Base-by-base conservation (phyloP, 2,329 filamentous ascomycete genomes). In the Malbranchea cinnamomea region DNA sequence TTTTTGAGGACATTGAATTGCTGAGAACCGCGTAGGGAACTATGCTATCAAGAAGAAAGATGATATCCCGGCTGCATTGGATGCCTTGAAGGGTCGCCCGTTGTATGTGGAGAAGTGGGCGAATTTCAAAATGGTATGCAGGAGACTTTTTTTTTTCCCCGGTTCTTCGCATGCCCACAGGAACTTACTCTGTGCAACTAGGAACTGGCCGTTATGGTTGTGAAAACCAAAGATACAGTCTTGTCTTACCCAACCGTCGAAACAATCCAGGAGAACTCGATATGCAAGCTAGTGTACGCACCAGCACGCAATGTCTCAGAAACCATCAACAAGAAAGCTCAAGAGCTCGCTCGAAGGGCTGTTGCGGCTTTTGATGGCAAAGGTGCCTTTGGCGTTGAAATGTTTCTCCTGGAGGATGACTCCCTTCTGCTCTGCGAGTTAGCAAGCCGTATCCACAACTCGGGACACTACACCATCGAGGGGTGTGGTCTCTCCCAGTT, bases 391-490 rank as follows among this genome's bases (percentile, higher is more conserved):
- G 89, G 87, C 1, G 87, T 95, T 0, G 89, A 98, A 58, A 81
- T 95, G 74, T 98, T 98, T 57, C 57, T 95, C 3, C 68, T 85
- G 7, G 60, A 74, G 28, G 73, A 89, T 44, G 72, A 73, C 59
- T 60, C 52, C 34, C 65, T 93, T 2, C 58, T 91, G 34, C 68
- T 94, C 43, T 93, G 92, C 53, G 84, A 93, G 56, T 78, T 91
- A 39, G 82, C 82, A 0, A 82, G 81, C 8, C 67, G 82, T 22
- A 70, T 72, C 29, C 85, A 94, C 58, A 94, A 94, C 60, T 91
- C 82, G 0, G 89, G 89, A 1, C 89, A 95, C 56, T 87, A 85
- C 57, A 92, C 81, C 2, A 95, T 95, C 40, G 87, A 98, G 59
- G 81, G 82, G 3, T 82, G 89, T 28, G 74, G 76, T 0, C 71